Conservation (phyloP, 2,329 filamentous ascomycete genomes). For the Aspergillus glaucus region DNA sequence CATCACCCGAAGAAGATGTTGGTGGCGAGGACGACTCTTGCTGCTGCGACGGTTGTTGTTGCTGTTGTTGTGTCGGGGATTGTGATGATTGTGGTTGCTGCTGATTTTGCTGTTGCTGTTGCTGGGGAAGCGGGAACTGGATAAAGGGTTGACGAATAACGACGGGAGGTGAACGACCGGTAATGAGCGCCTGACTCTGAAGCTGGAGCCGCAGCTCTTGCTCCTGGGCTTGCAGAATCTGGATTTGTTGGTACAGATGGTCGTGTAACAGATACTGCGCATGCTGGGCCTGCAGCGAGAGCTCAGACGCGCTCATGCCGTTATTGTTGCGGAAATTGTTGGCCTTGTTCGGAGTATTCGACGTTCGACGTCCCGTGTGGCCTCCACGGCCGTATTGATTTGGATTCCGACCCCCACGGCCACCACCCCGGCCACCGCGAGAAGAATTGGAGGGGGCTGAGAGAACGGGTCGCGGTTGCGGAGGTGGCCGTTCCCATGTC, state of each 20-base stretch:
- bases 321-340: constrained; percentile 35
- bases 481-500: constrained; percentile 51
- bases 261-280: constrained; percentile 45
- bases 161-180: constrained; percentile 33
- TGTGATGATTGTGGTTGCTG: background rate
- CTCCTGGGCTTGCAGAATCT: constrained; percentile 45
- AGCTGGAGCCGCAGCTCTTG: constrained; percentile 44
- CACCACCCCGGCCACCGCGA: constrained; percentile 44
- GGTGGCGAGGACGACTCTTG: background rate
- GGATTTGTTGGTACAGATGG: constrained; percentile 45
- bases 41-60: constrained; percentile 13
- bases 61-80: constrained; percentile 4
- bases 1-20: constrained; percentile 21
- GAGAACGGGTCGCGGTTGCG: constrained; percentile 52
- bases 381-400: constrained; percentile 43
- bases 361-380: constrained; percentile 48
- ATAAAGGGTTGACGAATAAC: constrained; percentile 38
- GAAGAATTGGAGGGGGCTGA: constrained; percentile 34
- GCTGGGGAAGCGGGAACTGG: constrained; percentile 34
- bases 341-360: constrained; percentile 47
- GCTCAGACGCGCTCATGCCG: constrained; percentile 30
- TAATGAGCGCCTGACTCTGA: constrained; percentile 40
- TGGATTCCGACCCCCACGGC: constrained; percentile 45
- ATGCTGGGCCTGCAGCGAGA: constrained; percentile 40
- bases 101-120: constrained; percentile 12